Base-by-base conservation (phyloP, 305 asterid species). In the Rubia peregrina region DNA sequence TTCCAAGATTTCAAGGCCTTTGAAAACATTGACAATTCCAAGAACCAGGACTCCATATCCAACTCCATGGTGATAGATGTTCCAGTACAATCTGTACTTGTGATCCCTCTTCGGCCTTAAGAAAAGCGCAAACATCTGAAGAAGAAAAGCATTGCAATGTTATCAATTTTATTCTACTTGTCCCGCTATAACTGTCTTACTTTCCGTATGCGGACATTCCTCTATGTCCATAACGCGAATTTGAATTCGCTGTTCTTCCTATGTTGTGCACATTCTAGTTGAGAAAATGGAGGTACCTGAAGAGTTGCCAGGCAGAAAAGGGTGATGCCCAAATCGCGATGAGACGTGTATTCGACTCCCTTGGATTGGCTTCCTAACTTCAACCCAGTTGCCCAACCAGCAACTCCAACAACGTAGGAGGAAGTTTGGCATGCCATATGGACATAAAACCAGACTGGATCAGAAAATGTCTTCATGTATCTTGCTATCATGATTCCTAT, bases 341-440 rank as follows among this genome's bases (percentile, higher is more conserved):
- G 83, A 5, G 79, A 36, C 26, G 72, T 80, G 63, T 71, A 71
- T 19, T 71, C 65, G 63, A 80, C 59, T 75, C 74, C 85, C 48
- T 69, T n/a, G 36, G 85, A 78, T 75, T 80, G 76, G 60, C 75
- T 74, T 67, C 85, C 83, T 43, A 83, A 76, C 56, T 53, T 76
- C 26, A 83, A 75, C 59, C 85, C 83, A 11, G 83, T 83, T 38
- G 71, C 83, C 85, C 83, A 80, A 43, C 85, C 87, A n/a, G 75
- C 81, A 61, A 78, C 80, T 49, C 87, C 85, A 62, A 78, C 24
- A 42, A 74, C 63, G 57, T 78, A 83, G 21, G 76, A 73, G 5
- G 78, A 80, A 9, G 73, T 33, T 76, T 83, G 87, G 73, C 85
- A 80, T 11, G 64, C 68, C 1, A 76, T 69, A 49, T 80, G 85